A percentile compares a stretch with the other conserved stretches of the same genome.
Conservation (phyloP, 164 flowering plant genomes). For the Stephania japonica region DNA sequence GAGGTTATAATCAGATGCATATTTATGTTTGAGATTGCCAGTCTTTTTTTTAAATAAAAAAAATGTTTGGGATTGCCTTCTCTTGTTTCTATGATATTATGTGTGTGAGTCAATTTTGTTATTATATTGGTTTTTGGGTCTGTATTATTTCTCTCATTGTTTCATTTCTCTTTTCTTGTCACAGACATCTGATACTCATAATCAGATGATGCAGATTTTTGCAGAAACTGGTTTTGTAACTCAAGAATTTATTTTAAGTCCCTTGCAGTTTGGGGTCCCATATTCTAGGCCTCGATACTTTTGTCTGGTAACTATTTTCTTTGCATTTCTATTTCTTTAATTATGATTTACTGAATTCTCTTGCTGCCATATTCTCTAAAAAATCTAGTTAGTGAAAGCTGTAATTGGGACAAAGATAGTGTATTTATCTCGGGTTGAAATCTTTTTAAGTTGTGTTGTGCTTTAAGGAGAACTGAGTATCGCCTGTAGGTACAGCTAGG, state of each 20-base stretch:
- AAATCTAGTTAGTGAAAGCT: not conserved
- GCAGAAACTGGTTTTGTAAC: constrained; percentile 43
- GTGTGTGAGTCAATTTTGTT: no score
- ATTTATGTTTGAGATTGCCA: not conserved
- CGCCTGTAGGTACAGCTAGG: not conserved
- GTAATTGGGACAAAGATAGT: not conserved
- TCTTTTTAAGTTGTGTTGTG: not conserved
- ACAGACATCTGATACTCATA: constrained; percentile 87
- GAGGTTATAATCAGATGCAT: constrained; percentile 46
- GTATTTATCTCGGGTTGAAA: not conserved
- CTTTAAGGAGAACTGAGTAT: not conserved
- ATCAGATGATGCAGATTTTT: constrained; percentile 60
- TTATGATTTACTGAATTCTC: not conserved
- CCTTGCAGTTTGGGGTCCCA: constrained; percentile 89
- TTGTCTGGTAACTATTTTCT: constrained; percentile 58
- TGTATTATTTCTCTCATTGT: not conserved
- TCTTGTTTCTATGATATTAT: not conserved
- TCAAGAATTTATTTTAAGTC: constrained; percentile 84
- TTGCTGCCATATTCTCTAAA: not conserved
- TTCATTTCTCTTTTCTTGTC: constrained; percentile 10
- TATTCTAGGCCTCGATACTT: constrained; percentile 98
- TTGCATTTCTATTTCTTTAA: constrained; percentile 4
- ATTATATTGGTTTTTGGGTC: not conserved
- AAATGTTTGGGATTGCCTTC: not conserved
- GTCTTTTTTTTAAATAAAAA: no score